These are phyloP conservation scores for Naematelia encephala DNA, from an alignment of 768 basidiomycete species.

Conservation along the genomic window DNA sequence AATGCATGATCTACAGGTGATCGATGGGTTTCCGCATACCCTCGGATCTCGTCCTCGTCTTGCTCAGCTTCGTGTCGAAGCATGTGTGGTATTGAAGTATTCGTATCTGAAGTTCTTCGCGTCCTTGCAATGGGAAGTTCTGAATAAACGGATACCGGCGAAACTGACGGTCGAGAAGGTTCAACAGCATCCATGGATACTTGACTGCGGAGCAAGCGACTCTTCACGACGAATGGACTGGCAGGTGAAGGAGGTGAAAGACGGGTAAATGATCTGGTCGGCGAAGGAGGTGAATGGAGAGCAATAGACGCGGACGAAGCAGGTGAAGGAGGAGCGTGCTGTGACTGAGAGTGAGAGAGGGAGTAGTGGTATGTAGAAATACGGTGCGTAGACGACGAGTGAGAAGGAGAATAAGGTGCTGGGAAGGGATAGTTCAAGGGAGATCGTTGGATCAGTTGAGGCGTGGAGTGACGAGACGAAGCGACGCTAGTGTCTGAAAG, in stretches of 20 bases:
- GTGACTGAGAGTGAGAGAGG: not conserved
- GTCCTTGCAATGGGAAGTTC: too few species aligned
- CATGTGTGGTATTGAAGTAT: not conserved
- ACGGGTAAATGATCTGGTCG: not conserved
- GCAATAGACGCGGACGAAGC: too few species aligned
- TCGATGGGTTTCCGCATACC: not conserved
- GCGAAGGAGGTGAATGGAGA: not conserved
- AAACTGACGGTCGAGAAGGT: too few species aligned
- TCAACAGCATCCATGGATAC: not conserved
- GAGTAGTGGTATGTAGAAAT: not conserved
- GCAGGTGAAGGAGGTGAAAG: not conserved
- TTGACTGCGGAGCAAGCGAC: not conserved
- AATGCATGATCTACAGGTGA: constrained; percentile 8
- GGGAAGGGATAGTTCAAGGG: not conserved
- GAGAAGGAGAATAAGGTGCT: not conserved
- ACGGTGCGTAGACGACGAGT: not conserved
- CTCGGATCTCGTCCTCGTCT: constrained; percentile 1
- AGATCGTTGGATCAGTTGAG: not conserved
- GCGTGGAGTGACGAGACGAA: not conserved
- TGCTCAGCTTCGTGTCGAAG: not conserved
- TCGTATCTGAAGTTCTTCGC: too few species aligned
- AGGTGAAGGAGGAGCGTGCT: too few species aligned
- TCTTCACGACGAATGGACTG: not conserved
- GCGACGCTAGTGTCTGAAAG: not conserved
- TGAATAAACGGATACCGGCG: too few species aligned